Evolutionary conservation across 2,329 filamentous ascomycete genomes (phyloP).

Genomic region (Ilyonectria robusta): DNA sequence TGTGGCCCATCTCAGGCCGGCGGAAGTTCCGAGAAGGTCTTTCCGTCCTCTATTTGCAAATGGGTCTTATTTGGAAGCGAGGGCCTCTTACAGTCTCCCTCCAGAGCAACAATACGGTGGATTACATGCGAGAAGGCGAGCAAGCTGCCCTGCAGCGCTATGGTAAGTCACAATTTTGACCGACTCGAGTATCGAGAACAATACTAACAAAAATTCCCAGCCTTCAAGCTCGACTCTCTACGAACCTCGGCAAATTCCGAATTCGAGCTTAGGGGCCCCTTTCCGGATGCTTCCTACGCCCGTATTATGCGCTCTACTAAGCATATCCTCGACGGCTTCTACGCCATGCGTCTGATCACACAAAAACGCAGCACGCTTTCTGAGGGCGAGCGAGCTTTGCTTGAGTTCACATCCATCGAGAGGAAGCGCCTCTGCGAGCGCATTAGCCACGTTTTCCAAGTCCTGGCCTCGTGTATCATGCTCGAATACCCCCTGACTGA

Average conservation of each 20-base stretch:
- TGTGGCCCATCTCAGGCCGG: conserved; percentile 95
- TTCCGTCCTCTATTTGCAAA: conserved; percentile 91
- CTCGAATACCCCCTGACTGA: conserved; percentile 94
- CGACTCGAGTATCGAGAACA: too few species aligned
- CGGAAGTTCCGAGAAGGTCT: conserved; percentile 91
- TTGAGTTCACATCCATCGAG: conserved; percentile 85
- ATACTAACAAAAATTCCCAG: conserved; percentile 47
- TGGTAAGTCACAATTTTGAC: conserved; percentile 48
- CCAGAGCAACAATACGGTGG: conserved; percentile 68
- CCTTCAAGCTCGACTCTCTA: conserved; percentile 80
- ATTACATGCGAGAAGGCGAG: conserved; percentile 90
- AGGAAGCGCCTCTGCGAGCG: conserved; percentile 85
- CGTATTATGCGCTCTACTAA: conserved; percentile 85
- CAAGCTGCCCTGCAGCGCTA: conserved; percentile 90
- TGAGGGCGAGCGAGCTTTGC: conserved; percentile 84
- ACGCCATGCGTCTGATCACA: conserved; percentile 95
- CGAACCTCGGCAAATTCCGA: conserved; percentile 83
- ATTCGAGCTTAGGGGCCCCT: conserved; percentile 90
- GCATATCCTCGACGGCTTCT: conserved; percentile 91
- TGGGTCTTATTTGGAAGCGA: conserved; percentile 96
- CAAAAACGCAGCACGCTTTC: conserved; percentile 82
- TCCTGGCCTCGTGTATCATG: conserved; percentile 93
- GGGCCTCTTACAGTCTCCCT: conserved; percentile 85
- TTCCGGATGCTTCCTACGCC: conserved; percentile 80
- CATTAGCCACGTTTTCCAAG: conserved; percentile 89